phyloP scores from a whole-genome alignment of 1,139 yeast genomes.

The Cylindricascospora bacillispora region DNA sequence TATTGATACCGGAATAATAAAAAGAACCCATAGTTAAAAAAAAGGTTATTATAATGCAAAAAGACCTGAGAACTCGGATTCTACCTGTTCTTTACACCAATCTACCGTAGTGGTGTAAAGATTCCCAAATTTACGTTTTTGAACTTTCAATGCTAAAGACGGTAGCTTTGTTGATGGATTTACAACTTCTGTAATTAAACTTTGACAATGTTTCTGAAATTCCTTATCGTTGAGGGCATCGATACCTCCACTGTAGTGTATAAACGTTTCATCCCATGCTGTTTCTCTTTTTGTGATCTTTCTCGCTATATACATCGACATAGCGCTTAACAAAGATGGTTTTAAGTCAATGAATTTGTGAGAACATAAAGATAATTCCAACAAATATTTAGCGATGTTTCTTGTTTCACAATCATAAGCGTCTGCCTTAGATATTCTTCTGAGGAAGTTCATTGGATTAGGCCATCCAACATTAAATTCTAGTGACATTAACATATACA shows the following conservation, averaged over 20 bases:
- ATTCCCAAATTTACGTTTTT: slow-evolving; percentile 12
- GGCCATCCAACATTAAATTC: slow-evolving; percentile 80
- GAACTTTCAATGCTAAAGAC: slow-evolving; percentile 19
- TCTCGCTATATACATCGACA: slow-evolving; percentile 84
- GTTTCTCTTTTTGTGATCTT: slow-evolving; percentile 45
- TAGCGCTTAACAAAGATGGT: slow-evolving; percentile 77
- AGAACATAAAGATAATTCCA: slow-evolving; percentile 73
- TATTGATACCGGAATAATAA: too few relatives aligned
- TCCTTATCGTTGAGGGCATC: slow-evolving; percentile 10
- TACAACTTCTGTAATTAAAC: slow-evolving; percentile 18
- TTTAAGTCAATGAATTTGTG: slow-evolving; percentile 60
- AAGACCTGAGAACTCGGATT: background rate
- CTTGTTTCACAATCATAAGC: slow-evolving; percentile 82
- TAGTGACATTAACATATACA: slow-evolving; percentile 60
- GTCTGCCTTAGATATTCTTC: slow-evolving; percentile 90
- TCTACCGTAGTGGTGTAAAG: slow-evolving; percentile 10
- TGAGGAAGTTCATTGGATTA: slow-evolving; percentile 84
- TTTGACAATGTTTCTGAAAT: slow-evolving; percentile 13
- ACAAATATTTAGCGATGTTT: slow-evolving; percentile 76
- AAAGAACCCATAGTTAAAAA: too few relatives aligned
- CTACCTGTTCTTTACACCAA: slow-evolving; percentile 7
- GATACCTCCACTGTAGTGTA: slow-evolving; percentile 72
- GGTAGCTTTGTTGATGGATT: slow-evolving; percentile 20
- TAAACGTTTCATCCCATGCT: slow-evolving; percentile 66
- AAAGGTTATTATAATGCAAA: background rate